phyloP scores from a whole-genome alignment of 257 asterid genomes.

The Eustoma russellianum region DNA sequence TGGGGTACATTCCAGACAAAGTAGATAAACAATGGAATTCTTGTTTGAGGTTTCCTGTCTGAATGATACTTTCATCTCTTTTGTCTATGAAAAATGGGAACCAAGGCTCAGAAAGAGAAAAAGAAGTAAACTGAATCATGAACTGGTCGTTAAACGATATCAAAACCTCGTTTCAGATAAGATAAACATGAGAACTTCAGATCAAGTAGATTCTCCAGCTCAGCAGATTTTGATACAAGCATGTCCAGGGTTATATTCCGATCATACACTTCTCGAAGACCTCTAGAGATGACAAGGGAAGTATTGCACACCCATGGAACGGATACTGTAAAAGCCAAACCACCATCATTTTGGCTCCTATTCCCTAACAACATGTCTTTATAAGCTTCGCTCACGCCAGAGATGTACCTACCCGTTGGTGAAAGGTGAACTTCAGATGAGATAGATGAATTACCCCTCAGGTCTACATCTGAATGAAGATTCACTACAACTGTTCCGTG shows the following conservation, averaged over 20 bases:
- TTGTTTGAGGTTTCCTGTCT: no score
- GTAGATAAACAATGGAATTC: no score
- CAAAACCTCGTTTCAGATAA: conserved; percentile 54
- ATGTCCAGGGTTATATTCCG: conserved; percentile 29
- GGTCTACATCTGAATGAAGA: conserved; percentile 57
- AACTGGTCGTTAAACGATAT: conserved; percentile 22
- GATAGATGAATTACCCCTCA: conserved; percentile 12
- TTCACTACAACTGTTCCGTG: conserved; percentile 83
- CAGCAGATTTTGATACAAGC: conserved; percentile 34
- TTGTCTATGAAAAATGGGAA: no score
- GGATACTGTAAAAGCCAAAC: conserved; percentile 50
- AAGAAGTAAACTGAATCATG: background rate
- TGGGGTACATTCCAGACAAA: no score
- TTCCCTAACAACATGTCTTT: conserved; percentile 39
- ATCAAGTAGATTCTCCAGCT: conserved; percentile 42
- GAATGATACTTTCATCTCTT: no score
- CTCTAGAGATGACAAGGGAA: conserved; percentile 61
- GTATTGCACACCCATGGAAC: conserved; percentile 84
- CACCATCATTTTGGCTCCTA: conserved; percentile 10
- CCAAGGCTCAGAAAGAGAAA: background rate
- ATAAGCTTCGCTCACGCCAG: conserved; percentile 39
- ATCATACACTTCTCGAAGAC: conserved; percentile 22
- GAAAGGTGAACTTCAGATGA: conserved; percentile 7
- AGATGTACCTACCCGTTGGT: conserved; percentile 47
- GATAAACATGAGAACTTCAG: conserved; percentile 70